Base-by-base conservation (phyloP, 805 yeast species). In the Kodamaea hsintzibuensis region DNA sequence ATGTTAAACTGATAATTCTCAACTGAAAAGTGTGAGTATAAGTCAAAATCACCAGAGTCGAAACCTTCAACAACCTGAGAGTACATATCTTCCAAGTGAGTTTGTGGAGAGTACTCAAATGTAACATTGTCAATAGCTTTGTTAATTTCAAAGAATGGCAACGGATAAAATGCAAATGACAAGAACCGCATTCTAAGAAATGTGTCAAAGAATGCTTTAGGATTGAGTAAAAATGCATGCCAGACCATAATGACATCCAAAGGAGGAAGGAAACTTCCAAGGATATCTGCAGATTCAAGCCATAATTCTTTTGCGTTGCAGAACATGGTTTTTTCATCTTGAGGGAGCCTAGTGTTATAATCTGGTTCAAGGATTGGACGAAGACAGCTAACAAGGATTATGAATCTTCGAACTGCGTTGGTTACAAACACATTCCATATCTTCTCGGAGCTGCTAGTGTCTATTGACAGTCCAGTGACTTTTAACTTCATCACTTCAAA, bases 201-300 rank as follows among this genome's bases (percentile, higher is more conserved):
- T 7, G 50, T 51, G 19, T 64, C 65, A 43, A 59, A 57, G 42
- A 49, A 57, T 1, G 60, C 22, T 38, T 47, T 47, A 3, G 67
- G 64, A 30, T 64, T 62, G 51, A 63, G 55, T 40, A 63, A 42
- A 48, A 64, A 62, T 1, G 65, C 55, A 43, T 65, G 62, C 69
- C 68, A 65, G 13, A 65, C 62, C 61, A 64, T 51, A 17, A 63
- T 14, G 2, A 65, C 60, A 49, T 65, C 69, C 46, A 65, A 51
- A 2, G 68, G 67, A 1, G 68, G 68, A 10, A 61, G 43, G 14
- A 54, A 13, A 22, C 25, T 22, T 22, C 25, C 25, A 22, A 22
- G 3, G 3, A 22, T 6, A 22, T 6, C 25, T 6, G 6, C 25
- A 22, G 25, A 22, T 22, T 22, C 25, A 3, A 22, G 25, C 25